Evolutionary conservation across 768 basidiomycete genomes (phyloP).

Genomic region (Lentinus tigrinus): DNA sequence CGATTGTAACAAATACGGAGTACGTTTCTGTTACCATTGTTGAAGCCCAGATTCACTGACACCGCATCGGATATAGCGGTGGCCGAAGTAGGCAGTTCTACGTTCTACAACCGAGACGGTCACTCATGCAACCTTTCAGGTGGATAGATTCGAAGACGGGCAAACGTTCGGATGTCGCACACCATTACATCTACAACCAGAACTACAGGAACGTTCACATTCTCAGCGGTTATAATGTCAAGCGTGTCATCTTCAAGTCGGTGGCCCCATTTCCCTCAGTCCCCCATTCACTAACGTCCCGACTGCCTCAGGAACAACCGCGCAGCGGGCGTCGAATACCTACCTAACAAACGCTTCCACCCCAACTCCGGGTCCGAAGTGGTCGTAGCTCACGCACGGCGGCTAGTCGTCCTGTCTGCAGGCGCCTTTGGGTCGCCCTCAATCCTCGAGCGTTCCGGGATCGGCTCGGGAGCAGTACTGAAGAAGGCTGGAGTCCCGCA

Average conservation of each 20-base stretch:
- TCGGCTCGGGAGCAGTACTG: conserved; percentile 36
- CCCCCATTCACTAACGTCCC: background rate
- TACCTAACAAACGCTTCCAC: conserved; percentile 27
- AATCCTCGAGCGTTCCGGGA: conserved; percentile 56
- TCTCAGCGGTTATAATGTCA: conserved; percentile 35
- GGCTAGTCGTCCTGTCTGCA: conserved; percentile 39
- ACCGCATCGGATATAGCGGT: too few relatives aligned
- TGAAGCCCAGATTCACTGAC: background rate
- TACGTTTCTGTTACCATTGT: conserved; percentile 4
- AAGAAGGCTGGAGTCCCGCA: conserved; percentile 29
- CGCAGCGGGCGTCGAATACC: conserved; percentile 41
- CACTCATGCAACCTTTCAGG: conserved; percentile 31
- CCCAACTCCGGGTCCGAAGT: conserved; percentile 13
- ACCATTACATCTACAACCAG: conserved; percentile 37
- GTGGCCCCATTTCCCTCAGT: background rate
- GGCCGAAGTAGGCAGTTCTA: conserved; percentile 45
- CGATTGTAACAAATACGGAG: conserved; percentile 27
- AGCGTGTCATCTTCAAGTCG: conserved; percentile 38
- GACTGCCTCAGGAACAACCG: conserved; percentile 28
- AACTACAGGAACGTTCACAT: conserved; percentile 27
- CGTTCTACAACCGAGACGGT: background rate
- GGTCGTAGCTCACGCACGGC: conserved; percentile 29
- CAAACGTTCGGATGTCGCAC: conserved; percentile 56
- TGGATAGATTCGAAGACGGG: conserved; percentile 55
- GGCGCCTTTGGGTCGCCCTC: conserved; percentile 46